Conservation (phyloP, 164 flowering plant genomes). For the Aristolochia contorta region DNA sequence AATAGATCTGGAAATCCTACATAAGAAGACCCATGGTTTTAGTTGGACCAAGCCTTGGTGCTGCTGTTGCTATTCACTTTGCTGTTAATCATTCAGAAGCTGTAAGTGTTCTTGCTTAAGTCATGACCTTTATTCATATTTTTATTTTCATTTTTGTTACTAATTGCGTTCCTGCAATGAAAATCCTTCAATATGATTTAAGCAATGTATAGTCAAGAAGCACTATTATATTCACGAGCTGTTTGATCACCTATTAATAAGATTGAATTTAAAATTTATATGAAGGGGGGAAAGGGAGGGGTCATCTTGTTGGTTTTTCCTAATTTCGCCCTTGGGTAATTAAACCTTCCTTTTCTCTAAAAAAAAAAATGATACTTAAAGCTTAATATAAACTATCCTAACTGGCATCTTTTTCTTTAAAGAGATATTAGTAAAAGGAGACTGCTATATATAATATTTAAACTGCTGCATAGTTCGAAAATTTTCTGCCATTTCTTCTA, state of each 20-base stretch:
- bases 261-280: not conserved
- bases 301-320: no score
- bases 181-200: not conserved
- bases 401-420: no score
- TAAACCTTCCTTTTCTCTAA: no score
- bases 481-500: not conserved
- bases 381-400: no score
- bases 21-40: constrained; percentile 70
- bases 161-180: not conserved
- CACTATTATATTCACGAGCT: no score
- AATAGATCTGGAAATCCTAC: constrained; percentile 69
- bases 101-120: constrained; percentile 17
- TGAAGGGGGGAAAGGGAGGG: no score
- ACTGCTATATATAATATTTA: no score
- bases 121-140: not conserved
- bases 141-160: not conserved
- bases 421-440: no score
- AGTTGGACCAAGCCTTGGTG: constrained; percentile 98
- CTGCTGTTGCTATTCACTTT: constrained; percentile 88
- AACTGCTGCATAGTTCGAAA: no score
- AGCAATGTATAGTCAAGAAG: not conserved
- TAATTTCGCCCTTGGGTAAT: no score
- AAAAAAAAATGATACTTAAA: no score
- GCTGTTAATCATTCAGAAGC: constrained; percentile 56
- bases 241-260: no score